Base-by-base conservation (phyloP, 2,329 filamentous ascomycete genomes). In the Pseudopyricularia javanii region DNA sequence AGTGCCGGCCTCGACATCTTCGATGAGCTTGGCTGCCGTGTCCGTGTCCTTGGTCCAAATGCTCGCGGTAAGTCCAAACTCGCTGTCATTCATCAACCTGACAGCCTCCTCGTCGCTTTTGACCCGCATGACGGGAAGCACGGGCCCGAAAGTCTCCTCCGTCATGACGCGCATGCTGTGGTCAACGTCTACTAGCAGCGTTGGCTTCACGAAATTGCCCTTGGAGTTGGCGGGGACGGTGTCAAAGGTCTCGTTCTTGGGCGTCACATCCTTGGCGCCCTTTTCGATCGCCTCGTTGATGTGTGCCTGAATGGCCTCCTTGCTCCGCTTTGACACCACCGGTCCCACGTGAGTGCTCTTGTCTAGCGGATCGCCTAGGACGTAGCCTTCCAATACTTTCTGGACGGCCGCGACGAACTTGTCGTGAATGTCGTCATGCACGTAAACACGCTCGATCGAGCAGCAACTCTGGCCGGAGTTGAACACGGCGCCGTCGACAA, bases 401-500 rank as follows among this genome's bases (percentile, higher is more conserved):
- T 93, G 87, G 12, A 88, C 76, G 5, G 86, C 88, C 51, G 80
- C 74, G 51, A 96, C 76, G 62, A 97, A 96, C 12, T 79, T 71
- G 62, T 95, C 89, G 66, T 96, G 83, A 50, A 97, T 80, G 60
- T 80, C 83, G 63, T 87, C 85, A 62, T 93, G 83, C 5, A 97
- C 91, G 62, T 97, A 97, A 20, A 97, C 82, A 33, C 91, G 79
- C 71, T 97, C 91, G 52, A 97, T 76, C 24, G 89, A 87, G 70
- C 91, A 97, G 74, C 91, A 97, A 66, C 89, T 95, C 73, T 97
- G 91, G n/a, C 91, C 91, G 51, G 91, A 95, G 72, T 97, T 97
- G 76, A 97, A 97, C 54, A 97, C 75, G n/a, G 90, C 85, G 20
- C 91, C 91, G 61, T 97, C 91, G 14, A 97, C 89, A 61, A 97